Base-by-base conservation (phyloP, 2,329 filamentous ascomycete genomes). In the Trichoderma polysporum region DNA sequence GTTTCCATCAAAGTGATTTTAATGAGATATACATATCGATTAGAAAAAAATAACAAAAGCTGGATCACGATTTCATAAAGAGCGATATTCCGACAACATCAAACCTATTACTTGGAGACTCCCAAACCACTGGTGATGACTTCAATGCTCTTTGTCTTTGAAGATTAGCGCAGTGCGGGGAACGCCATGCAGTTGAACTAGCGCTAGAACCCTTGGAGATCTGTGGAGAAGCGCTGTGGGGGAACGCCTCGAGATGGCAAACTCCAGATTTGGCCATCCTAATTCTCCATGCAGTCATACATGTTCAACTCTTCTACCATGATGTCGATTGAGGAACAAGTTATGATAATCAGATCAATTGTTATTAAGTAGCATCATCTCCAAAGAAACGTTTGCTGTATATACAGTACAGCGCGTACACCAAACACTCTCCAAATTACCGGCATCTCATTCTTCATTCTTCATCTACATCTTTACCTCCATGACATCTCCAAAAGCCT, bases 171-270 rank as follows among this genome's bases (percentile, higher is more conserved):
- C 19, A 15, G 57, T 49, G 57, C 25, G 57, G 57, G 13, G 57
- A 19, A 41, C 39, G 39, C 39, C 39, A 45, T 9, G 27, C 49
- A 10, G 27, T 12, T 52, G 25, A 52, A 52, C 6, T 12, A 0
- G 17, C 49, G 27, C 49, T 52, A 31, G 25, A 29, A 31, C 31
- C 49, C n/a, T 60, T 60, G 41, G 13, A 60, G 41, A 49, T 60
- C 41, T 49, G 57, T 31, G 57, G 57, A 22, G 57, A 60, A 60
- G 57, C 41, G 27, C 22, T 33, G 57, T 49, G 57, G 57, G 56
- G 45, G 45, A 49, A 17, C 2, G 10, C 5, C 4, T 15, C 4
- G 6, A 17, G 45, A 10, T 45, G 39, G 8, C n/a, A 45, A 45
- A n/a, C n/a, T 45, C n/a, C 6, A 9, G n/a, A 10, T 1, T 45